Conservation (phyloP, 108 stramenopile species). For the Cyclotella baltica region DNA sequence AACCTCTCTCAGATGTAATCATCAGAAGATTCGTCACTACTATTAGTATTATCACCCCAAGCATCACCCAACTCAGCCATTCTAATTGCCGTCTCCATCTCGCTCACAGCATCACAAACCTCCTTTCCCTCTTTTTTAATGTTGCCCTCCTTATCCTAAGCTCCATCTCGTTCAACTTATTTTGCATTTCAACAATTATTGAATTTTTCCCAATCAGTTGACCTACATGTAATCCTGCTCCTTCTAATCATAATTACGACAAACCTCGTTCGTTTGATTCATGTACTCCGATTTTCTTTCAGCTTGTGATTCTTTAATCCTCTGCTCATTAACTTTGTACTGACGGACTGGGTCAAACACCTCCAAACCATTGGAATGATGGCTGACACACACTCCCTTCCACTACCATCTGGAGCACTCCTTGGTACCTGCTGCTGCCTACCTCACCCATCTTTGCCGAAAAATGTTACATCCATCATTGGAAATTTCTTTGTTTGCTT, state of each 20-base stretch:
- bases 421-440: no score
- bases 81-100: slow-evolving; percentile 32
- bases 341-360: slow-evolving; percentile 20
- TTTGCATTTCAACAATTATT: slow-evolving; percentile 33
- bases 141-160: background rate
- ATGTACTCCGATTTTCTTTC: slow-evolving; percentile 35
- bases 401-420: no score
- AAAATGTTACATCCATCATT: no score
- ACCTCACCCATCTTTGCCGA: no score
- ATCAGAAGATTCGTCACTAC: slow-evolving; percentile 38
- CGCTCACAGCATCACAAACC: slow-evolving; percentile 22
- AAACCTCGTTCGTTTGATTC: slow-evolving; percentile 40
- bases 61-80: slow-evolving; percentile 5
- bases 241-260: slow-evolving; percentile 19
- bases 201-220: slow-evolving; percentile 32
- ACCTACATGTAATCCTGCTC: slow-evolving; percentile 34
- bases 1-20: slow-evolving; percentile 25
- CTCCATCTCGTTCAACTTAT: slow-evolving; percentile 28
- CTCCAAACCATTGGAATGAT: no score
- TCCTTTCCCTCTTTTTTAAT: slow-evolving; percentile 12
- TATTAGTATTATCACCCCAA: slow-evolving; percentile 17
- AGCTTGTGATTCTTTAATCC: slow-evolving; percentile 30
- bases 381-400: no score
- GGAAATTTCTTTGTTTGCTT: no score
- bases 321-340: slow-evolving; percentile 17